Evolutionary conservation across 331 rosid genomes (phyloP).

Genomic region (Acacia pycnantha): DNA sequence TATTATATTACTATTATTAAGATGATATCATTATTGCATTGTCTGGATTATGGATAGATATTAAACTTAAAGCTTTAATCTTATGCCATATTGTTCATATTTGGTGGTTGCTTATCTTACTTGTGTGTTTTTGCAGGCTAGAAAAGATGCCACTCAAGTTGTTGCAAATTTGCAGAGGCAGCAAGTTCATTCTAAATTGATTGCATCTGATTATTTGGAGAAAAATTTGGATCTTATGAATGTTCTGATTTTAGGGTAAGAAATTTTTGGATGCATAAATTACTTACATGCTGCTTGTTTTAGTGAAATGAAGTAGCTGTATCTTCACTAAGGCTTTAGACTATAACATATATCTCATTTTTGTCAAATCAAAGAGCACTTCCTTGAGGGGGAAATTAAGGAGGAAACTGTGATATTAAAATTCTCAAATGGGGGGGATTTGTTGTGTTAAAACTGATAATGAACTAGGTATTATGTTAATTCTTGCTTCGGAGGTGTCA

Average conservation of each 20-base stretch:
- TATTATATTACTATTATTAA: background rate
- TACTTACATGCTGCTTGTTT: constrained; percentile 18
- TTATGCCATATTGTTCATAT: constrained; percentile 8
- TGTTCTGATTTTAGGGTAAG: constrained; percentile 78
- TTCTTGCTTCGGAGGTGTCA: background rate
- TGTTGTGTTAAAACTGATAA: background rate
- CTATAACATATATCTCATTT: background rate
- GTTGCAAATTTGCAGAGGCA: constrained; percentile 95
- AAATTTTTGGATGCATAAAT: background rate
- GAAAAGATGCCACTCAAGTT: constrained; percentile 90
- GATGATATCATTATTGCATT: background rate
- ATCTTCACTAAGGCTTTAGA: background rate
- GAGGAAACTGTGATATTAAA: background rate
- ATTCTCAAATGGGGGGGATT: background rate
- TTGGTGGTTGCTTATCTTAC: constrained; percentile 24
- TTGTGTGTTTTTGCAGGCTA: constrained; percentile 53
- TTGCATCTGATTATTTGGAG: constrained; percentile 87
- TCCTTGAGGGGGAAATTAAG: background rate
- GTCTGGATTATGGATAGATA: background rate
- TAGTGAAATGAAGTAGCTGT: background rate
- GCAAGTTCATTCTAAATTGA: constrained; percentile 74
- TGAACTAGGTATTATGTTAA: too few species aligned
- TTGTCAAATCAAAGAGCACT: background rate
- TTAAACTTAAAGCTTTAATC: background rate
- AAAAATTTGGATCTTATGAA: constrained; percentile 80